phyloP scores from a whole-genome alignment of 2,329 filamentous ascomycete genomes.

The Phaeosphaeria sp. region DNA sequence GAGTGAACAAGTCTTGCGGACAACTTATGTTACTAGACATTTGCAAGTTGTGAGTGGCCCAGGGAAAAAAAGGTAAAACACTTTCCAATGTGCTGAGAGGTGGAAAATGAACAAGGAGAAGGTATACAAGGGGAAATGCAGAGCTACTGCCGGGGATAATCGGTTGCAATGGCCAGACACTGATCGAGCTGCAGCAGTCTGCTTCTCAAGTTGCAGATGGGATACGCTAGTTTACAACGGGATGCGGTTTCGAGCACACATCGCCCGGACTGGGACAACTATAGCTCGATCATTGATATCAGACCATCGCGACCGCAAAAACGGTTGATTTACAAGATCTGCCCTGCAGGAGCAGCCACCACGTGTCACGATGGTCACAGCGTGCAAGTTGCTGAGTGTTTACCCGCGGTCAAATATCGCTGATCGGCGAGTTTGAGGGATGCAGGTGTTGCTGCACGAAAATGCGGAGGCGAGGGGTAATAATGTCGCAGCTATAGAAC shows the following conservation, averaged over 20 bases:
- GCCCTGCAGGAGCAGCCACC: constrained; percentile 29
- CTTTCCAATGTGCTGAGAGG: not conserved
- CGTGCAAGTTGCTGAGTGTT: constrained; percentile 10
- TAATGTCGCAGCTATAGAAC: constrained; percentile 25
- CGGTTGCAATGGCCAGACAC: not conserved
- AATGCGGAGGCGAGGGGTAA: constrained; percentile 21
- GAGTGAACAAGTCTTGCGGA: not conserved
- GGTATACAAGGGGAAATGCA: not conserved
- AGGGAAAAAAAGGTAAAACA: not conserved
- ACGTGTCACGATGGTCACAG: constrained; percentile 31
- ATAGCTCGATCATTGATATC: not conserved
- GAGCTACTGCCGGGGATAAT: not conserved
- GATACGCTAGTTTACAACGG: not conserved
- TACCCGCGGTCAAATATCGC: constrained; percentile 12
- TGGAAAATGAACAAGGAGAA: not conserved
- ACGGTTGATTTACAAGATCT: constrained; percentile 1
- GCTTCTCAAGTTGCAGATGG: not conserved
- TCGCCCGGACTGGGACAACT: not conserved
- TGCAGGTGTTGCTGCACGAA: not conserved
- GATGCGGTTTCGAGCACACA: not conserved
- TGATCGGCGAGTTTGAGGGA: constrained; percentile 11
- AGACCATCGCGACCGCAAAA: not conserved
- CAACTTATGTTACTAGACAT: not conserved
- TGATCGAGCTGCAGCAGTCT: not conserved
- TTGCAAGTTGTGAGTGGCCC: not conserved